phyloP scores from a whole-genome alignment of 371 early-diverging fungal genomes.

The Coemansia sp. region DNA sequence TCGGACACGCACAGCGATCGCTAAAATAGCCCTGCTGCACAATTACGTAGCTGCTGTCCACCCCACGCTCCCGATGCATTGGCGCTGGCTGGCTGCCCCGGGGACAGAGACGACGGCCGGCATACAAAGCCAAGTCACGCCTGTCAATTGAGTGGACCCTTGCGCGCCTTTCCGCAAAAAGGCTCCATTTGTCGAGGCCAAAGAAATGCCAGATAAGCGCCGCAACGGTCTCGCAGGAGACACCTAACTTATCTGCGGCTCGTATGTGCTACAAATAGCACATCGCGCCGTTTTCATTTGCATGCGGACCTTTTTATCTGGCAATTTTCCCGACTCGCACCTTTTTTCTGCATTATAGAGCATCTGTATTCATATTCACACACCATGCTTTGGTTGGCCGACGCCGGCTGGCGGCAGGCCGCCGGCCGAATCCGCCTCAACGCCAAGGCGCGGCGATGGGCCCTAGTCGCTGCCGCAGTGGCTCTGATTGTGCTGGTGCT shows the following conservation, averaged over 20 bases:
- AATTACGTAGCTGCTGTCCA: not conserved
- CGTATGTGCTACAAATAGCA: not conserved
- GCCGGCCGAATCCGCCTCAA: not conserved
- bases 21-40: not conserved
- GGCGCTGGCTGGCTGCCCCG: not conserved
- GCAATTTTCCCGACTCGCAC: not conserved
- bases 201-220: too few relatives aligned
- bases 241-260: too few relatives aligned
- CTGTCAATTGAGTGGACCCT: too few relatives aligned
- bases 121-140: too few relatives aligned
- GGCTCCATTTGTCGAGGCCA: too few relatives aligned
- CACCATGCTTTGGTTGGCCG: not conserved
- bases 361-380: not conserved
- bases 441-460: conserved; percentile 7
- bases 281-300: not conserved
- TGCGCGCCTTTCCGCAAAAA: too few relatives aligned
- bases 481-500: not conserved
- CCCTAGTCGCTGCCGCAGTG: not conserved
- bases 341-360: too few relatives aligned
- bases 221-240: too few relatives aligned
- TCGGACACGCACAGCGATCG: too few relatives aligned
- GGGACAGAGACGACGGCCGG: too few relatives aligned
- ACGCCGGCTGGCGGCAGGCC: not conserved
- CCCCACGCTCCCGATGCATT: too few relatives aligned
- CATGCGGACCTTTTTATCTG: not conserved